A percentile compares a stretch with the other conserved stretches of the same genome.
Conservation (phyloP, 2,329 filamentous ascomycete species). For the Epichloe gansuensis region DNA sequence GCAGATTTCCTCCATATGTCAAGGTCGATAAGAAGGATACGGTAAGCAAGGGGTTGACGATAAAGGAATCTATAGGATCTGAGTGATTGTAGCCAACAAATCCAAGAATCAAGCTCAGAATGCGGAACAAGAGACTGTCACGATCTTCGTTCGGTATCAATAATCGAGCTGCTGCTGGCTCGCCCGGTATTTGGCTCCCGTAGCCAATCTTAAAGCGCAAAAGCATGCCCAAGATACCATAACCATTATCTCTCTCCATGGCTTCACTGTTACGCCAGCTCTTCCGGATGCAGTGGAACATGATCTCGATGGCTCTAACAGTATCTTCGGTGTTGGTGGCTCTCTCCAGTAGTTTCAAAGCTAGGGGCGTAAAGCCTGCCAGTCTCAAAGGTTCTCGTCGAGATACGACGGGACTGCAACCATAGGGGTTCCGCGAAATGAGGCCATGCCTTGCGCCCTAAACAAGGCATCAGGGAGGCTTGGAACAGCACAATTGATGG, state of each 20-base stretch:
- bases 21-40: slow-evolving; percentile 80
- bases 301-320: slow-evolving; percentile 65
- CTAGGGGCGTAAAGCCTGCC: slow-evolving; percentile 79
- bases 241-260: slow-evolving; percentile 93
- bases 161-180: slow-evolving; percentile 26
- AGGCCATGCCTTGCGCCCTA: slow-evolving; percentile 65
- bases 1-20: slow-evolving; percentile 84
- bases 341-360: slow-evolving; percentile 72
- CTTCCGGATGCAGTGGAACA: slow-evolving; percentile 74
- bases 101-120: slow-evolving; percentile 65
- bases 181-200: slow-evolving; percentile 18
- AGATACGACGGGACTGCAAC: slow-evolving; percentile 71
- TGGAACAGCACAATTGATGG: slow-evolving; percentile 78
- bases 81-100: slow-evolving; percentile 82
- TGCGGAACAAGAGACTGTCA: slow-evolving; percentile 43
- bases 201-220: slow-evolving; percentile 71
- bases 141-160: slow-evolving; percentile 38
- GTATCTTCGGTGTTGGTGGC: slow-evolving; percentile 59
- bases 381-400: slow-evolving; percentile 85
- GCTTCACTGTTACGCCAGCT: slow-evolving; percentile 98
- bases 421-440: slow-evolving; percentile 73
- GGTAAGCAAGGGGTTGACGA: slow-evolving; percentile 94
- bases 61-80: slow-evolving; percentile 76
- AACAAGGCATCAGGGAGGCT: slow-evolving; percentile 82
- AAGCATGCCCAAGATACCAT: slow-evolving; percentile 74